Conservation (phyloP, 495 filamentous ascomycete species). For the Penicillium subrubescens region DNA sequence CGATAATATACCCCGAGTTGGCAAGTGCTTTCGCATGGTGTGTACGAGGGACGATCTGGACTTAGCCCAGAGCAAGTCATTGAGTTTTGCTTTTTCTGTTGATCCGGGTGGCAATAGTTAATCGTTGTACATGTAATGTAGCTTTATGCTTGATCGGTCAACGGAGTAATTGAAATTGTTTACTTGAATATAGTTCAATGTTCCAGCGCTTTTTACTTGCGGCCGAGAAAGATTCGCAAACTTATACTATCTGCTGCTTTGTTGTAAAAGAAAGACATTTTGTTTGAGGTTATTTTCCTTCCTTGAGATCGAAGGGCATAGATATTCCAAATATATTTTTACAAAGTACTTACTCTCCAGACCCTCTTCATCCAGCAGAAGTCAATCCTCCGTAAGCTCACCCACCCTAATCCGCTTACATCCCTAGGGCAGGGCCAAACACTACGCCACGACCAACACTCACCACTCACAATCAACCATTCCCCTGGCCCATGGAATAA, state of each 20-base stretch:
- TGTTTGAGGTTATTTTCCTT: background rate
- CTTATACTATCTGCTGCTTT: background rate
- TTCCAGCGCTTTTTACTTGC: background rate
- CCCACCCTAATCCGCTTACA: background rate
- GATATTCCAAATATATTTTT: background rate
- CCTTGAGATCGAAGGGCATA: background rate
- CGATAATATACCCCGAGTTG: background rate
- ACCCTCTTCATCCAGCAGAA: background rate
- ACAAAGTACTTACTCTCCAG: background rate
- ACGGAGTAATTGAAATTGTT: background rate
- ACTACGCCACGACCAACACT: conserved; percentile 2
- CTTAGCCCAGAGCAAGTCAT: background rate
- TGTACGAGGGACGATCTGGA: background rate
- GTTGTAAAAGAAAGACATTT: background rate
- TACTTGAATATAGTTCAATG: background rate
- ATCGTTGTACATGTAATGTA: too few relatives aligned
- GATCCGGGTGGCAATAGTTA: background rate
- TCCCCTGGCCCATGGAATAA: background rate
- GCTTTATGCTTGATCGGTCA: background rate
- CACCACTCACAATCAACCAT: background rate
- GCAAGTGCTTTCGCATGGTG: background rate
- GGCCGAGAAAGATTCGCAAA: background rate
- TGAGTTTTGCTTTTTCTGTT: background rate
- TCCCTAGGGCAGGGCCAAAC: conserved; percentile 1
- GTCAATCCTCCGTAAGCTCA: background rate